Conservation (phyloP, 192 early-diverging fungal genomes). For the Mortierella hygrophila region DNA sequence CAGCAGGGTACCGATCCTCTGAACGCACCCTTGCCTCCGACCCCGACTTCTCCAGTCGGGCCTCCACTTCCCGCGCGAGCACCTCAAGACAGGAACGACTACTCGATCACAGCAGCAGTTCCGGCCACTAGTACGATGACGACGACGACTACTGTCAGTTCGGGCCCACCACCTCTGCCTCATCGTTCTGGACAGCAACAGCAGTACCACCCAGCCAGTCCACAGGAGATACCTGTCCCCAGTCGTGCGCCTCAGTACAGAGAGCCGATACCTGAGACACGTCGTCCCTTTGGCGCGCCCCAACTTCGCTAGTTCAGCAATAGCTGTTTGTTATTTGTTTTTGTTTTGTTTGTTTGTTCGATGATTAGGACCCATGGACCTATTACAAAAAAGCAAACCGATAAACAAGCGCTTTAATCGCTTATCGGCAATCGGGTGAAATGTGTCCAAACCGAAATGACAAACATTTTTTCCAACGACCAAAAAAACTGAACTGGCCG, state of each 20-base stretch:
- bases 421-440: background rate
- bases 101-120: background rate
- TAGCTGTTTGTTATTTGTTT: background rate
- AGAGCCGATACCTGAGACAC: background rate
- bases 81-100: background rate
- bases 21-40: background rate
- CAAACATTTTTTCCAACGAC: conserved; percentile 15
- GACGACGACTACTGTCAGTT: background rate
- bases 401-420: background rate
- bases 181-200: background rate
- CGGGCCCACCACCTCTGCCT: background rate
- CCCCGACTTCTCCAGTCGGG: background rate
- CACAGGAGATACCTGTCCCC: background rate
- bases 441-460: background rate
- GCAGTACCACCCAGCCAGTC: background rate
- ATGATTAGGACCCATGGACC: background rate
- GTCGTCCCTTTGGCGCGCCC: background rate
- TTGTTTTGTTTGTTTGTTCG: background rate
- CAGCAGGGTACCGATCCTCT: background rate
- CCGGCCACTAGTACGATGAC: no score
- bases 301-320: background rate
- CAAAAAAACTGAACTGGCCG: background rate
- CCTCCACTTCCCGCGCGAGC: background rate
- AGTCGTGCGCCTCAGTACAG: conserved; percentile 15
- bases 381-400: background rate